Evolutionary conservation across 108 stramenopile species (phyloP).

Genomic region (Nitzschia sp.): DNA sequence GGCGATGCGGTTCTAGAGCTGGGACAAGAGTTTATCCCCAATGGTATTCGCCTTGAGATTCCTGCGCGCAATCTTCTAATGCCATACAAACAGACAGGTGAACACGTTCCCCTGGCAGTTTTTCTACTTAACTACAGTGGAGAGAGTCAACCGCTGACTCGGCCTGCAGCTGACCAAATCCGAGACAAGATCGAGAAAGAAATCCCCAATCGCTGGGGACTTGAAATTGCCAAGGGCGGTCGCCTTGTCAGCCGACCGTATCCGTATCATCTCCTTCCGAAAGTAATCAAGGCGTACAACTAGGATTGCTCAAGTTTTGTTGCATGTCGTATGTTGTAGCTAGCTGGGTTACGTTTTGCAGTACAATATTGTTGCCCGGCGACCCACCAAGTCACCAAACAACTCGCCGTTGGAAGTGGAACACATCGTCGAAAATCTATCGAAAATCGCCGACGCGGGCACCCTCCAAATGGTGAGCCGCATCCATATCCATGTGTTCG

Average conservation of each 20-base stretch:
- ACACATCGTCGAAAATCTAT: too few relatives aligned
- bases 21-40: slow-evolving; percentile 47
- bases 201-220: slow-evolving; percentile 18
- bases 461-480: slow-evolving; percentile 17
- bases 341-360: slow-evolving; percentile 4
- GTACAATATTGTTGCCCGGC: too few relatives aligned
- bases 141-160: slow-evolving; percentile 52
- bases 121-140: slow-evolving; percentile 79
- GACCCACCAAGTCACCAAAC: too few relatives aligned
- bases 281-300: slow-evolving; percentile 41
- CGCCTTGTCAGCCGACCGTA: slow-evolving; percentile 71
- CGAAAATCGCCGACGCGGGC: slow-evolving; percentile 19
- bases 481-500: slow-evolving; percentile 20
- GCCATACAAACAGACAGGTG: slow-evolving; percentile 4
- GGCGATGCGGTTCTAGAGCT: slow-evolving; percentile 61
- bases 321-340: not conserved
- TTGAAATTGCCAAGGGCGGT: slow-evolving; percentile 56
- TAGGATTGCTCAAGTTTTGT: not conserved
- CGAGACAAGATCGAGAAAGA: slow-evolving; percentile 54
- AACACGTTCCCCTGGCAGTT: slow-evolving; percentile 44
- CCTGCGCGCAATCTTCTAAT: slow-evolving; percentile 47
- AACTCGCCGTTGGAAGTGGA: too few relatives aligned
- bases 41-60: slow-evolving; percentile 71
- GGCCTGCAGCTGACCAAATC: slow-evolving; percentile 60
- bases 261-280: slow-evolving; percentile 54